Evolutionary conservation across 371 early-diverging fungal genomes (phyloP).

Genomic region (Mortierella sp.): DNA sequence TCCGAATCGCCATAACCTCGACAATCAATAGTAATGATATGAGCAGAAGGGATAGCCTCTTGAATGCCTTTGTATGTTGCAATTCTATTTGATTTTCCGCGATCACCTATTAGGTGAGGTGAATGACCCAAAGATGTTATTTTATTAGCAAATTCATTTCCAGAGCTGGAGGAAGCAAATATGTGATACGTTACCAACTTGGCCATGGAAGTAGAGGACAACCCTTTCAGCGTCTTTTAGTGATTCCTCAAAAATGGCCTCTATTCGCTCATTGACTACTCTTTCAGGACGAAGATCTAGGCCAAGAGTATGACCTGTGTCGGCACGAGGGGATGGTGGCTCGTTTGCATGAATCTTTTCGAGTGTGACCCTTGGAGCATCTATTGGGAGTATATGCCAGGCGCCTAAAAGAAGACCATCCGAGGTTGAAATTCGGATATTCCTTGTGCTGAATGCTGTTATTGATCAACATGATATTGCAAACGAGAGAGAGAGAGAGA

Average conservation of each 20-base stretch:
- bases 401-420: slow-evolving; percentile 44
- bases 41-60: slow-evolving; percentile 43
- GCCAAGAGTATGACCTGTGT: neutral
- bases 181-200: slow-evolving; percentile 25
- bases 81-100: slow-evolving; percentile 46
- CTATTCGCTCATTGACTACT: slow-evolving; percentile 9
- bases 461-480: no score
- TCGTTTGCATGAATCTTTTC: slow-evolving; percentile 33
- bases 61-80: slow-evolving; percentile 49
- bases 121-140: no score
- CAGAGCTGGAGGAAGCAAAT: neutral
- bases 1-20: slow-evolving; percentile 58
- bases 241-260: slow-evolving; percentile 38
- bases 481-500: no score
- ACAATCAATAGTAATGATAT: slow-evolving; percentile 54
- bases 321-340: slow-evolving; percentile 2
- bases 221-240: slow-evolving; percentile 30
- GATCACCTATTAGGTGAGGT: slow-evolving; percentile 24
- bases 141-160: no score
- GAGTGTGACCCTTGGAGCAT: slow-evolving; percentile 17
- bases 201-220: slow-evolving; percentile 50
- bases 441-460: slow-evolving; percentile 45
- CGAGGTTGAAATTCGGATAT: slow-evolving; percentile 33
- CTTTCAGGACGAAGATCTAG: neutral
- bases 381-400: slow-evolving; percentile 48